Base-by-base conservation (phyloP, 176 grass and related monocot species). In the Sorghum bicolor region DNA sequence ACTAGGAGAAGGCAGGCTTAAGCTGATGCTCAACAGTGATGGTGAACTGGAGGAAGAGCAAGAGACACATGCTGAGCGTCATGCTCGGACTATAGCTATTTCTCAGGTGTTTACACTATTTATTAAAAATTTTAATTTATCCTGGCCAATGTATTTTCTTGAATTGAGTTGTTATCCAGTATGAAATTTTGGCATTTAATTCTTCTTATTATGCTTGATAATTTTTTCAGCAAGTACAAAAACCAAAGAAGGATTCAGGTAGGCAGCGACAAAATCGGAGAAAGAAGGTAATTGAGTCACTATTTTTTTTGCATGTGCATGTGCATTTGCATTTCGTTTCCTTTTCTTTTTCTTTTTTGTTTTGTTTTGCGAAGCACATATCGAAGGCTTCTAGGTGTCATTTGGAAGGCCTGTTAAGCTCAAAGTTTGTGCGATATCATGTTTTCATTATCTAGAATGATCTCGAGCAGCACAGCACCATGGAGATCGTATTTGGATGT, bases 11-110 rank as follows among this genome's bases (percentile, higher is more conserved):
- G 96, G 96, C 48, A 98, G 87, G 87, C 91, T 98, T 64, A 98
- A 94, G 65, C 15, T 98, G 79, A 92, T 86, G 87, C 92, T 95
- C 62, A 95, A 95, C 58, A 98, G 91, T 78, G 91, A 98, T 75
- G 96, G 91, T 74, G 93, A 98, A 69, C 79, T 98, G 45, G 89
- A 95, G 86, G 96, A 98, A 80, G 96, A 98, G 17, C 74, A 86
- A 77, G 93, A 98, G 89, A 98, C 96, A 82, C 93, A 95, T 78
- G 87, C 93, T 13, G 93, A 98, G 88, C 84, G 96, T 48, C 85
- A 98, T 88, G 96, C 91, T 80, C 87, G 93, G 33, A 98, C 89
- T 48, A 9, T 98, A 65, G 87, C 93, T 77, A 77, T 98, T 38
- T 80, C 89, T 29, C 52, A 98, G 96, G 93, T 95, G 5, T 26